phyloP scores from a whole-genome alignment of 495 filamentous ascomycete species.

The Talaromyces nanjingensis region DNA sequence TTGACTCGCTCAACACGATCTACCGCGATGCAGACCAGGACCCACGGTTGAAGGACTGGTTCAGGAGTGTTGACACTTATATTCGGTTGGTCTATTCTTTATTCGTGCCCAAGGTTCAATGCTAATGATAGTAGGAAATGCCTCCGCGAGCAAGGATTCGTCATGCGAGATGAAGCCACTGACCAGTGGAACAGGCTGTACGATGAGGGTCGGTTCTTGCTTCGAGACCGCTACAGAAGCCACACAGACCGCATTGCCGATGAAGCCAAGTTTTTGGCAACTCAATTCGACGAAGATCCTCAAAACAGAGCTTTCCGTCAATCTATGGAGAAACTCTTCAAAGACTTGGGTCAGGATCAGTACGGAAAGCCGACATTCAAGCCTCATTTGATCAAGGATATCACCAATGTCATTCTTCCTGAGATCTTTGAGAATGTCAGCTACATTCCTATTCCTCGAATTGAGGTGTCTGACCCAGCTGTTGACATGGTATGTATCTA shows the following conservation, averaged over 20 bases:
- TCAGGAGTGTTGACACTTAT: slow-evolving; percentile 68
- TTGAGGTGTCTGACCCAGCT: slow-evolving; percentile 82
- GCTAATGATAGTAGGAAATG: slow-evolving; percentile 43
- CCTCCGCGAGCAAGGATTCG: slow-evolving; percentile 81
- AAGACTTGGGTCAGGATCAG: slow-evolving; percentile 76
- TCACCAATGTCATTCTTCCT: slow-evolving; percentile 81
- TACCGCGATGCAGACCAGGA: slow-evolving; percentile 90
- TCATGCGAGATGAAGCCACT: slow-evolving; percentile 77
- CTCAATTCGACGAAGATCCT: slow-evolving; percentile 83
- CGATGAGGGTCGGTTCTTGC: slow-evolving; percentile 79
- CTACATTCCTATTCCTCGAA: slow-evolving; percentile 89
- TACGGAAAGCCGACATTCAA: slow-evolving; percentile 85
- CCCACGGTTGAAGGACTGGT: slow-evolving; percentile 83
- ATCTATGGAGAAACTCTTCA: slow-evolving; percentile 78
- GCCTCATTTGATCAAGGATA: slow-evolving; percentile 81
- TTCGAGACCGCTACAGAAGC: slow-evolving; percentile 78
- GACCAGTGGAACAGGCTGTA: slow-evolving; percentile 78
- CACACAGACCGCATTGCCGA: slow-evolving; percentile 85
- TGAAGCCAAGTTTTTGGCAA: slow-evolving; percentile 80
- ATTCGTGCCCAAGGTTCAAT: not conserved
- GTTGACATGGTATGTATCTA: slow-evolving; percentile 54
- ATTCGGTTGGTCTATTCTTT: slow-evolving; percentile 44
- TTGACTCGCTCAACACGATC: slow-evolving; percentile 77
- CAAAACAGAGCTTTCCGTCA: slow-evolving; percentile 74
- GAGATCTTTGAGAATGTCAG: slow-evolving; percentile 77